Evolutionary conservation across 192 early-diverging fungal species (phyloP), one percentile per base, ranked within the genome.

Genomic region (Neocallimastix lanati): DNA sequence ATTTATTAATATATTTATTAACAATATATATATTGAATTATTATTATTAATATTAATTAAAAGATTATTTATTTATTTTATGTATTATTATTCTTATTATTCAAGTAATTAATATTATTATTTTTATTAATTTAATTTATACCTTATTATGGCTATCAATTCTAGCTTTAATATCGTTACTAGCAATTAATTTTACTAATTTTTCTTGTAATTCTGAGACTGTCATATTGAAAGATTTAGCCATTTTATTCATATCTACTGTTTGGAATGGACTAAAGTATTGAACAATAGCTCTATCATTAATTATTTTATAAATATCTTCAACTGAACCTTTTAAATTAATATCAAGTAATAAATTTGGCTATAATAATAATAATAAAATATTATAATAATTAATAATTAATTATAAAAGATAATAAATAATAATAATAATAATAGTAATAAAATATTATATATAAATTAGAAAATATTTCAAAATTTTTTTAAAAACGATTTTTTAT

Each of bases 101-200:
- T n/a, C n/a, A n/a, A n/a, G n/a, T n/a, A n/a, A n/a, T n/a, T n/a
- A n/a, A n/a, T n/a, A n/a, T n/a, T n/a, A n/a, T n/a, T n/a, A n/a
- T n/a, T n/a, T n/a, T n/a, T n/a, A n/a, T n/a, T n/a, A 81, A n/a
- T 77, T 0, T 27, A 21, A 35, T n/a, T 67, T 30, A 30, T 78
- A 94, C 92, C 90, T 96, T 96, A 83, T 92, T 90, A 82, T 95
- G 92, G 80, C 90, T 93, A 82, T 96, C 95, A 79, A 96, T 94
- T 50, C 94, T 81, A 25, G 92, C 94, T 77, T 91, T 82, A 76
- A 96, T 91, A 30, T 91, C 82, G 50, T 91, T 91, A 29, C 89
- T 87, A n/a, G 85, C 85, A 79, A 96, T 95, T 37, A 96, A 81
- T 12, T 78, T 82, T 2, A 88, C 91, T 30, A 95, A 80, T 82